Conservation (phyloP, 2,329 filamentous ascomycete genomes). For the Sporothrix humicola region DNA sequence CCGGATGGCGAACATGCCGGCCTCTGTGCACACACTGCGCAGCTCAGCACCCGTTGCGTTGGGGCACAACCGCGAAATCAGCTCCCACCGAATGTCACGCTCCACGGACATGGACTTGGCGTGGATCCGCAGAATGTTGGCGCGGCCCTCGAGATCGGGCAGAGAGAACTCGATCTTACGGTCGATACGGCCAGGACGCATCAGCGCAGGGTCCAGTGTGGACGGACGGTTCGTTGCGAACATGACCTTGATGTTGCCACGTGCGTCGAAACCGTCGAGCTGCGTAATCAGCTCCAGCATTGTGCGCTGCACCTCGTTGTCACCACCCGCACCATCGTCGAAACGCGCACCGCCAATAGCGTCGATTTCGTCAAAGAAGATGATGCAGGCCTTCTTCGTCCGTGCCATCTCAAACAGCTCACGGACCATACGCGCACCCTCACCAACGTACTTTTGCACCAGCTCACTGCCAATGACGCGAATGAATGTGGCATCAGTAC, state of each 20-base stretch:
- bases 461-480: conserved; percentile 97
- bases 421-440: conserved; percentile 96
- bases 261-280: conserved; percentile 97
- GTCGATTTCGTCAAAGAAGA: conserved; percentile 99
- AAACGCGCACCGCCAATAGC: conserved; percentile 99
- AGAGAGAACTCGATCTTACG: conserved; percentile 99
- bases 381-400: conserved; percentile 99
- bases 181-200: conserved; percentile 96
- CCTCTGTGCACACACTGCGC: conserved; percentile 95
- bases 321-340: conserved; percentile 94
- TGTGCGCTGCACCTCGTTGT: conserved; percentile 96
- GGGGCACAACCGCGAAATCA: conserved; percentile 94
- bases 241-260: conserved; percentile 98
- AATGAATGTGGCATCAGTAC: conserved; percentile 98
- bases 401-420: conserved; percentile 99
- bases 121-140: conserved; percentile 97
- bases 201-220: conserved; percentile 91
- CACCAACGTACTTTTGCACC: conserved; percentile 98
- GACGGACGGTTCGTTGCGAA: conserved; percentile 99
- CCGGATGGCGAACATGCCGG: conserved; percentile 97
- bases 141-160: conserved; percentile 93
- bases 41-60: conserved; percentile 97
- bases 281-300: conserved; percentile 99
- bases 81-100: conserved; percentile 97
- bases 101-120: conserved; percentile 99